Evolutionary conservation across 148 eudicot species (phyloP), one percentile per base, ranked within the genome.

Genomic region (Heliamphora exappendiculata): DNA sequence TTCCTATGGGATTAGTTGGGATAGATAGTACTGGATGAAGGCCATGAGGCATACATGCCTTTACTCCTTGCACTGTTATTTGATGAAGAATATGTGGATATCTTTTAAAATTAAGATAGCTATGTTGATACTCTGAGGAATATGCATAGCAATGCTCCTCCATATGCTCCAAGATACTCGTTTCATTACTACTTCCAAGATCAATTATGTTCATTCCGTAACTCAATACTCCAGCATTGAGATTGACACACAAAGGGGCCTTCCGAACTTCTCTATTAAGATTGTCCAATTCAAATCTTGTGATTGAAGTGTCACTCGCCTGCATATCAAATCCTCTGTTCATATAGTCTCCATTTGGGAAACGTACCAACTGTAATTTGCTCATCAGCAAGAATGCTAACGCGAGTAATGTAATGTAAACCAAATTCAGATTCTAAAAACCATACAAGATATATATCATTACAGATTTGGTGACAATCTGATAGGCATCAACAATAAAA

Each of bases 181-280:
- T 67, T 78, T 78, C 69, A 77, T 58, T 44, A 36, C 67, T 57
- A 75, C 54, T 69, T 65, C 31, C 59, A 39, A 54, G 70, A 22
- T 79, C 77, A 69, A 37, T 74, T 72, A 68, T 75, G 22, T 85
- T 42, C 71, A 58, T 37, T 70, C 60, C 78, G 84, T 54, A 76
- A 49, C 64, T 71, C 29, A 79, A 78, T 45, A 36, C 67, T 75
- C 78, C 58, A 39, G 72, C 57, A 57, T 41, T 69, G 47, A 69
- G 70, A 65, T 72, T 78, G 16, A 44, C 29, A 29, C 75, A 34
- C 37, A 33, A 47, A 31, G 83, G 54, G 20, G 73, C 58, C 57
- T 16, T 39, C 34, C 47, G 70, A 75, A 80, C 75, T 20, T 54
- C 42, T 54, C 77, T 51, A 73, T 73, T 31, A 20, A 77, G 26